These are phyloP conservation scores for Cyberlindnera americana DNA, from an alignment of 805 yeast genomes.

Conservation along the genomic window DNA sequence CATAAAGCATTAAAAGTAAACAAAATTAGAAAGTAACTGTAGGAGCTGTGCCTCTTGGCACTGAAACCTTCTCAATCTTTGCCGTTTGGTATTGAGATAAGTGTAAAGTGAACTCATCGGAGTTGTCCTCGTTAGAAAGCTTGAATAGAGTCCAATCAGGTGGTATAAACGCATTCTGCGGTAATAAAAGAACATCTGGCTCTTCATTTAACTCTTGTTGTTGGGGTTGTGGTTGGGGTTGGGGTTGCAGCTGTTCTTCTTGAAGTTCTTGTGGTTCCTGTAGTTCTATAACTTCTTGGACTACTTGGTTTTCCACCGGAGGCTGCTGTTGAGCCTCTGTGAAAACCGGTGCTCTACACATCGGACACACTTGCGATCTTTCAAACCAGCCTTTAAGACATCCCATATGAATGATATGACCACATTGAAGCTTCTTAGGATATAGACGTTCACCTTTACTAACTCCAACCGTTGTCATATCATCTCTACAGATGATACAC, in stretches of 20 bases:
- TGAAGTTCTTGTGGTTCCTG: conserved; percentile 1
- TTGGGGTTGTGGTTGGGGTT: too few species aligned
- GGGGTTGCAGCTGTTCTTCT: too few species aligned
- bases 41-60: too few species aligned
- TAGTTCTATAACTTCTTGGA: conserved; percentile 2
- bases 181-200: conserved; percentile 2
- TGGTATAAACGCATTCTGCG: conserved; percentile 19
- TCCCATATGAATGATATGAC: conserved; percentile 84
- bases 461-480: conserved; percentile 51
- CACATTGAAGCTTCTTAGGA: conserved; percentile 80
- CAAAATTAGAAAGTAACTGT: too few species aligned
- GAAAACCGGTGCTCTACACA: conserved; percentile 74
- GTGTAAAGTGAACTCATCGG: conserved; percentile 14
- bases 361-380: conserved; percentile 89
- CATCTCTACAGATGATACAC: conserved; percentile 92
- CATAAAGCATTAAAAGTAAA: too few species aligned
- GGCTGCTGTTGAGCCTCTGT: conserved; percentile 21
- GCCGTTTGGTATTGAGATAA: conserved; percentile 15
- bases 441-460: conserved; percentile 39
- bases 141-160: conserved; percentile 28
- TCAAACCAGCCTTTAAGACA: conserved; percentile 93
- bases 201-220: too few species aligned
- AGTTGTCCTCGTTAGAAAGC: conserved; percentile 12
- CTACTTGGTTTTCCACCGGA: conserved; percentile 2
- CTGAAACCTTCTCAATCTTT: conserved; percentile 10